phyloP scores from a whole-genome alignment of 257 asterid species.

The Solanum clarkiae region DNA sequence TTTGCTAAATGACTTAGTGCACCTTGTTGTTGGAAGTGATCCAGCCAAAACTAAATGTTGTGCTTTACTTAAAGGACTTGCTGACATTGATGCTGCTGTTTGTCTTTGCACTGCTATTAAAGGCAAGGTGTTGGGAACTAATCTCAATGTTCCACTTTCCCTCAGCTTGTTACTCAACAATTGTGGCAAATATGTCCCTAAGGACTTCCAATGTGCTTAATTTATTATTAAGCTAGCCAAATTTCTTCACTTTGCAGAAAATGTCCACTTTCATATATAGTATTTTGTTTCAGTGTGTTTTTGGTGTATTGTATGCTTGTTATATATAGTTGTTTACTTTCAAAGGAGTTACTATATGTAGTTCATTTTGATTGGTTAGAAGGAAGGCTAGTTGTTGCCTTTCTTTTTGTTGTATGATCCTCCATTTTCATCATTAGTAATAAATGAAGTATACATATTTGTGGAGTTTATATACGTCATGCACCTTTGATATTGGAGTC shows the following conservation, averaged over 20 bases:
- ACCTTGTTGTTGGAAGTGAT: background rate
- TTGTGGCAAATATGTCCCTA: conserved; percentile 3
- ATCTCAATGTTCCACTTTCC: background rate
- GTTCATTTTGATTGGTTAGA: background rate
- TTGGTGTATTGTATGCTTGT: background rate
- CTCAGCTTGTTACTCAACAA: conserved; percentile 11
- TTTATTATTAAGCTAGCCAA: background rate
- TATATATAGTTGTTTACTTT: background rate
- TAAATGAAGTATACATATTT: background rate
- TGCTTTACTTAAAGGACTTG: background rate
- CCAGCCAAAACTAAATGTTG: conserved; percentile 9
- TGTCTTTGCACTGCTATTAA: conserved; percentile 24
- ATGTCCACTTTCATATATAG: background rate
- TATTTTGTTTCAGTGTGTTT: background rate
- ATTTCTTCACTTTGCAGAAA: background rate
- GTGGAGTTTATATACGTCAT: background rate
- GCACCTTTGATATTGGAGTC: background rate
- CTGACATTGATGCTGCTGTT: conserved; percentile 15
- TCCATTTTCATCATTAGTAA: background rate
- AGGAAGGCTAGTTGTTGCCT: background rate
- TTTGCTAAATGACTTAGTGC: background rate
- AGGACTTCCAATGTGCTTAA: conserved; percentile 2
- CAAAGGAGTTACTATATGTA: background rate
- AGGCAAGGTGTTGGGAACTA: conserved; percentile 7
- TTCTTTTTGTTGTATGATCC: background rate